A percentile compares a stretch with the other conserved stretches of the same genome.
phyloP scores from a whole-genome alignment of 169 alveolate species.

The Hepatocystis sp. region DNA sequence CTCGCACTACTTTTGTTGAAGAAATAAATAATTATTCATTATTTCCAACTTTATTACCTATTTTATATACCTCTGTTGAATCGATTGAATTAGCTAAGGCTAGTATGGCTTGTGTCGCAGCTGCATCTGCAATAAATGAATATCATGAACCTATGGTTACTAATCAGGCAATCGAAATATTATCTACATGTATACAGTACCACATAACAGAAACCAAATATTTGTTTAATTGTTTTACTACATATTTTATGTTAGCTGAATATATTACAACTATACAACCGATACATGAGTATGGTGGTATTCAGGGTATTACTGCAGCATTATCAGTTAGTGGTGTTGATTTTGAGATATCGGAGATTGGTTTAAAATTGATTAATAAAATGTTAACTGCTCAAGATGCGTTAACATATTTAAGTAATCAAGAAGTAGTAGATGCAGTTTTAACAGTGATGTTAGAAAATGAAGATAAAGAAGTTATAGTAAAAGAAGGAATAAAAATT shows the following conservation, averaged over 20 bases:
- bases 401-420: slow-evolving; percentile 85
- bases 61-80: slow-evolving; percentile 88
- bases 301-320: slow-evolving; percentile 90
- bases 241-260: slow-evolving; percentile 89
- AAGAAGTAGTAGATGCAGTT: slow-evolving; percentile 87
- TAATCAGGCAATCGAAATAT: slow-evolving; percentile 91
- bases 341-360: slow-evolving; percentile 85
- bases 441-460: slow-evolving; percentile 92
- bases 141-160: slow-evolving; percentile 88
- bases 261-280: slow-evolving; percentile 84
- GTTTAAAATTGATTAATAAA: slow-evolving; percentile 87
- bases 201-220: slow-evolving; percentile 87
- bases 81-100: slow-evolving; percentile 85
- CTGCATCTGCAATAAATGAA: slow-evolving; percentile 91
- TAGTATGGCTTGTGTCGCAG: slow-evolving; percentile 81
- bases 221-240: slow-evolving; percentile 87
- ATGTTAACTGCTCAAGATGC: slow-evolving; percentile 88
- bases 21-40: slow-evolving; percentile 83
- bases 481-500: slow-evolving; percentile 88
- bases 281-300: slow-evolving; percentile 93
- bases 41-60: slow-evolving; percentile 87
- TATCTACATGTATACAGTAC: slow-evolving; percentile 92
- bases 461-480: slow-evolving; percentile 86
- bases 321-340: slow-evolving; percentile 84
- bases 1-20: slow-evolving; percentile 81